phyloP scores from a whole-genome alignment of 2,329 filamentous ascomycete genomes.

The Colletotrichum salicis region DNA sequence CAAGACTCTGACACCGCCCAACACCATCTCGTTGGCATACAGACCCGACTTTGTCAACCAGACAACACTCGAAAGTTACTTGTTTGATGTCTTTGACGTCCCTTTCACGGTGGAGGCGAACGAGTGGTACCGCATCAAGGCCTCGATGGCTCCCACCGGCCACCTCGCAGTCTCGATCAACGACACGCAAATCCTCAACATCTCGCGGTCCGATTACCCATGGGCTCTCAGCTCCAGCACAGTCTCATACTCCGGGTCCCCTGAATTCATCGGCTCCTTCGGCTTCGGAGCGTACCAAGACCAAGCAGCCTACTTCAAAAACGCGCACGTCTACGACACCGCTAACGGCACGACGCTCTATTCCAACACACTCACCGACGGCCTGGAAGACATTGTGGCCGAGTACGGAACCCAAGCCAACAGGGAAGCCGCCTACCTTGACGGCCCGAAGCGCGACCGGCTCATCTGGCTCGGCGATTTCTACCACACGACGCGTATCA shows the following conservation, averaged over 20 bases:
- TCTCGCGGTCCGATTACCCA: constrained; percentile 29
- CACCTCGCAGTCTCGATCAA: constrained; percentile 44
- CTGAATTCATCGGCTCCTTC: constrained; percentile 44
- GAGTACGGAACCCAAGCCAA: constrained; percentile 51
- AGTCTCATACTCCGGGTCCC: not conserved
- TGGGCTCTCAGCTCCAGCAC: constrained; percentile 20
- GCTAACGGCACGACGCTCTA: constrained; percentile 43
- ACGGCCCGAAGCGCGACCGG: constrained; percentile 69
- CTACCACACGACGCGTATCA: constrained; percentile 51
- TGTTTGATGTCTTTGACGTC: constrained; percentile 41
- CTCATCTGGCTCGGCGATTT: constrained; percentile 71
- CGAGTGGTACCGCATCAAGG: constrained; percentile 51
- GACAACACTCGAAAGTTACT: constrained; percentile 43
- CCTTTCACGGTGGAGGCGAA: constrained; percentile 44
- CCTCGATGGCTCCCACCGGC: constrained; percentile 40
- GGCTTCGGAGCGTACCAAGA: constrained; percentile 55
- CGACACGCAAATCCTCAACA: constrained; percentile 38
- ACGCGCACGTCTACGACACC: constrained; percentile 44
- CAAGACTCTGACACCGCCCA: constrained; percentile 46
- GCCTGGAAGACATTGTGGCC: constrained; percentile 42
- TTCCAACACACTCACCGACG: constrained; percentile 42
- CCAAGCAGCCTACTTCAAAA: constrained; percentile 48
- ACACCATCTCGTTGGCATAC: constrained; percentile 47
- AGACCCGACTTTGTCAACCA: constrained; percentile 50
- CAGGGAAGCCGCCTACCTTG: constrained; percentile 45